phyloP scores from a whole-genome alignment of 2,329 filamentous ascomycete species.

The Pseudonectria buxi region DNA sequence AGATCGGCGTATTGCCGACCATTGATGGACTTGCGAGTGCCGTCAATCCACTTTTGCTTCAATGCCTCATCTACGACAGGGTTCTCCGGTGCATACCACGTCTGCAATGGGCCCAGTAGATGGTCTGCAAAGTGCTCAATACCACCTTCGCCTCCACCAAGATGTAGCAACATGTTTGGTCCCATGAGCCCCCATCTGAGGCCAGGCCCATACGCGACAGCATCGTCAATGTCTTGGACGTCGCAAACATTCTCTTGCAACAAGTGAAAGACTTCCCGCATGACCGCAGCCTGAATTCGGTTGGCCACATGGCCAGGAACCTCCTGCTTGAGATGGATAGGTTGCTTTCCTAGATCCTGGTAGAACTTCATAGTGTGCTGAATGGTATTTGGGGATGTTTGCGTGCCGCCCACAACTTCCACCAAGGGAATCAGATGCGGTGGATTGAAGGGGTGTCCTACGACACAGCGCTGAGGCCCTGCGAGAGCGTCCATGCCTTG shows the following conservation, averaged over 20 bases:
- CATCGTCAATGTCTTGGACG: constrained; percentile 6
- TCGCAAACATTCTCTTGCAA: constrained; percentile 4
- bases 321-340: constrained; percentile 8
- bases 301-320: constrained; percentile 8
- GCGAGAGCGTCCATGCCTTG: constrained; percentile 3
- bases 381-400: background rate
- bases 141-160: constrained; percentile 8
- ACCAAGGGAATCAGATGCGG: constrained; percentile 8
- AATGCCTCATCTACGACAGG: constrained; percentile 7
- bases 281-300: constrained; percentile 8
- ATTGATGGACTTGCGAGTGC: background rate
- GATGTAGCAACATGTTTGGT: constrained; percentile 6
- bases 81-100: constrained; percentile 8
- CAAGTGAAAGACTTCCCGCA: constrained; percentile 9
- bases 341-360: constrained; percentile 1
- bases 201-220: constrained; percentile 7
- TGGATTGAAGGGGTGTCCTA: constrained; percentile 7
- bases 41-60: constrained; percentile 6
- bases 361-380: constrained; percentile 3
- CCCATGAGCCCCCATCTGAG: constrained; percentile 8
- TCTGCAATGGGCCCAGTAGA: constrained; percentile 3
- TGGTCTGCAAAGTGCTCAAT: constrained; percentile 10
- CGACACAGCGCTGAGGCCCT: constrained; percentile 3
- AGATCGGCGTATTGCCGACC: constrained; percentile 1
- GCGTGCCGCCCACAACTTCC: constrained; percentile 6